Conservation (phyloP, 176 grass and related monocot genomes). For the Areca catechu region DNA sequence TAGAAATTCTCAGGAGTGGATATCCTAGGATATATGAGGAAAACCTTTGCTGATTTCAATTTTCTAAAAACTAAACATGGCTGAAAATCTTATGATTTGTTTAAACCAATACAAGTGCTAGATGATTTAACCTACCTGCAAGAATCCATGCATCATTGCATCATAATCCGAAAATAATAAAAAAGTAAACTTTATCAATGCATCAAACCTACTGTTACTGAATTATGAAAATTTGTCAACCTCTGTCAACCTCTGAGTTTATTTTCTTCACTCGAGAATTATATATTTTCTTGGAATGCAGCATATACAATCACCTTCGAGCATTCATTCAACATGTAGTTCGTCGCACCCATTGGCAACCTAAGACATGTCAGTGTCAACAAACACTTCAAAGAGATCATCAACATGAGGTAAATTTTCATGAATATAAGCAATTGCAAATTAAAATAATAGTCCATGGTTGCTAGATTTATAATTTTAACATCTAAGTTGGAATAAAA, state of each 20-base stretch:
- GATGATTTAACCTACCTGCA: no score
- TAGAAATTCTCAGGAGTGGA: no score
- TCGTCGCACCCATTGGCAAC: background rate
- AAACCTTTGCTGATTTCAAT: no score
- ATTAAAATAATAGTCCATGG: no score
- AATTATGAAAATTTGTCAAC: background rate
- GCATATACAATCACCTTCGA: constrained; percentile 60
- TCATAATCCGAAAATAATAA: background rate
- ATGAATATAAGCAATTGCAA: background rate
- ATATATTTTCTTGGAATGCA: constrained; percentile 15
- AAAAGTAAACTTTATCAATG: background rate
- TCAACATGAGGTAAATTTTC: constrained; percentile 4
- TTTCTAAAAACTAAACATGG: no score
- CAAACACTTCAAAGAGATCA: constrained; percentile 8
- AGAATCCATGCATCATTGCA: no score
- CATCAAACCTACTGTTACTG: background rate
- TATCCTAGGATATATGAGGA: no score
- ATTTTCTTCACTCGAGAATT: background rate
- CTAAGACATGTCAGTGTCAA: constrained; percentile 13
- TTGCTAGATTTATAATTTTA: no score
- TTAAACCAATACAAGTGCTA: no score
- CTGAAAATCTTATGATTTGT: no score
- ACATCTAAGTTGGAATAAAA: no score
- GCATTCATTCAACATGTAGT: constrained; percentile 22
- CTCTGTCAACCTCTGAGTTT: background rate